phyloP scores from a whole-genome alignment of 2,329 filamentous ascomycete species.

The Dactylonectria macrodidyma region DNA sequence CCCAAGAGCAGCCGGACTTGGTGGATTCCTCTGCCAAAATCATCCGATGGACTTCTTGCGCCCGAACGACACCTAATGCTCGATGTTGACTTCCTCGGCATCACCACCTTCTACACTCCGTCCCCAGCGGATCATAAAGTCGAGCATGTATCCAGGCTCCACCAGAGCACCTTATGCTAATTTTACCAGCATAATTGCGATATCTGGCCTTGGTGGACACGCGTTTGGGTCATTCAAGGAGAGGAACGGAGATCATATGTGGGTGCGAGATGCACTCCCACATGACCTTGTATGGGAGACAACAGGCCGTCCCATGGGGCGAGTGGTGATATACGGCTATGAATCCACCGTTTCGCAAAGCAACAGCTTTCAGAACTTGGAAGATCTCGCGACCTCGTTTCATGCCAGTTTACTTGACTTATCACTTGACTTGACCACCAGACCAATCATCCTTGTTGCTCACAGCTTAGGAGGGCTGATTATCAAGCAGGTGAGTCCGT shows the following conservation, averaged over 20 bases:
- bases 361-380: conserved; percentile 29
- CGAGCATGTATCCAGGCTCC: conserved; percentile 24
- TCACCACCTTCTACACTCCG: conserved; percentile 21
- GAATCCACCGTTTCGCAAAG: conserved; percentile 36
- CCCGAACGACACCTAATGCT: conserved; percentile 5
- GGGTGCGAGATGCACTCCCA: conserved; percentile 48
- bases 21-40: background rate
- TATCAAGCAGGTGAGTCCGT: conserved; percentile 22
- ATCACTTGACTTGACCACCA: background rate
- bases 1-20: background rate
- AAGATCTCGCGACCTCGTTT: conserved; percentile 19
- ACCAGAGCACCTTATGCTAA: background rate
- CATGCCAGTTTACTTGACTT: conserved; percentile 7
- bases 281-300: conserved; percentile 31
- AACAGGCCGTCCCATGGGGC: conserved; percentile 15
- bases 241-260: conserved; percentile 44
- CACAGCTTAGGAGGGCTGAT: conserved; percentile 28
- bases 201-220: conserved; percentile 44
- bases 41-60: background rate
- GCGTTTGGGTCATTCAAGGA: conserved; percentile 51
- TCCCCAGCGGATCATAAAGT: conserved; percentile 18
- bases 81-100: conserved; percentile 21
- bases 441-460: conserved; percentile 23
- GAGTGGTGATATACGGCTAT: conserved; percentile 49
- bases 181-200: conserved; percentile 21